Evolutionary conservation across 768 basidiomycete genomes (phyloP).

Genomic region (Suillus discolor): DNA sequence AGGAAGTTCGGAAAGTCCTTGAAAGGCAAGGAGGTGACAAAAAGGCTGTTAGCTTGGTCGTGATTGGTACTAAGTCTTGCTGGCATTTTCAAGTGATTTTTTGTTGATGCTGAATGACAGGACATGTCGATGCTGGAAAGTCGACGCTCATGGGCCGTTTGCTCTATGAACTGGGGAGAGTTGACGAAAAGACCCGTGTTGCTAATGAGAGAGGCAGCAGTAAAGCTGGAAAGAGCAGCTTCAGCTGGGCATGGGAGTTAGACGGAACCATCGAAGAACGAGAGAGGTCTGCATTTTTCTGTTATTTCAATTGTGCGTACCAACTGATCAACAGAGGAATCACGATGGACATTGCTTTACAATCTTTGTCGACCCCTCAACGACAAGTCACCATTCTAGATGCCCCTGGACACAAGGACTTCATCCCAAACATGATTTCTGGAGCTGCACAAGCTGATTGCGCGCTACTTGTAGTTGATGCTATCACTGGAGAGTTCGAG

Average conservation of each 20-base stretch:
- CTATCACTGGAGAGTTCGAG: conserved; percentile 91
- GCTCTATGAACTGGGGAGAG: conserved; percentile 85
- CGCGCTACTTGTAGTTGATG: conserved; percentile 91
- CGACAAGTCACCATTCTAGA: conserved; percentile 92
- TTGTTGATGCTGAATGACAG: conserved; percentile 42
- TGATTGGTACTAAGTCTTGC: conserved; percentile 67
- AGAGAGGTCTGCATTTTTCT: conserved; percentile 62
- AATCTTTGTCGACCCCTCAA: conserved; percentile 72
- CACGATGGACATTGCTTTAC: conserved; percentile 95
- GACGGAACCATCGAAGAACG: conserved; percentile 93
- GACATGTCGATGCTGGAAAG: conserved; percentile 99
- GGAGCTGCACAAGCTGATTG: conserved; percentile 97
- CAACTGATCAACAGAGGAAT: conserved; percentile 68
- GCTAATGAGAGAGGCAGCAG: conserved; percentile 89
- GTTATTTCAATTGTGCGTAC: conserved; percentile 3
- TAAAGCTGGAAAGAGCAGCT: conserved; percentile 91
- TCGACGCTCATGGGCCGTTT: conserved; percentile 96
- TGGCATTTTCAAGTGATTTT: conserved; percentile 1
- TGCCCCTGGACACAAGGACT: conserved; percentile 96
- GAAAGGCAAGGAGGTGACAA: conserved; percentile 54
- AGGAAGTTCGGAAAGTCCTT: conserved; percentile 67
- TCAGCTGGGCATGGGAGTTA: conserved; percentile 97
- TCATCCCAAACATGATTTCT: conserved; percentile 99
- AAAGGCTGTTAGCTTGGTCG: conserved; percentile 82
- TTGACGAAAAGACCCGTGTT: conserved; percentile 82